Evolutionary conservation across 768 basidiomycete genomes (phyloP).

Genomic region (Russula vinacea): DNA sequence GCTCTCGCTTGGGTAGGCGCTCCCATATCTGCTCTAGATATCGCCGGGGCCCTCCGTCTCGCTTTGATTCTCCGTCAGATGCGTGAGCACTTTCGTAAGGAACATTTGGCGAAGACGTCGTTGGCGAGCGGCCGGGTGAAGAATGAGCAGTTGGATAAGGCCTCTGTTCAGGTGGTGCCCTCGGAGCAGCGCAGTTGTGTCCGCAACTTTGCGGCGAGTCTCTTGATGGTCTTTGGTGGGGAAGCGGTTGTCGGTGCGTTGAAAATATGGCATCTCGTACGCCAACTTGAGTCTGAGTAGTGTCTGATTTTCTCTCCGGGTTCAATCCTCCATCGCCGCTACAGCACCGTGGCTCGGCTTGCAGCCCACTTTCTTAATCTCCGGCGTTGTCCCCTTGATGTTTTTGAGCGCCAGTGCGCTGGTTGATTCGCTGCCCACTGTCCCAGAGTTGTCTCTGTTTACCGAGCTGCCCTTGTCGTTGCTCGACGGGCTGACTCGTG

Average conservation of each 20-base stretch:
- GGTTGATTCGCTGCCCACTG: constrained; percentile 20
- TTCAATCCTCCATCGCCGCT: background rate
- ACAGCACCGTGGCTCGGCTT: constrained; percentile 28
- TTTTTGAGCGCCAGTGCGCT: constrained; percentile 19
- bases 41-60: constrained; percentile 27
- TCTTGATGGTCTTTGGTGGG: constrained; percentile 30
- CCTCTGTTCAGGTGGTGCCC: background rate
- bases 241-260: constrained; percentile 28
- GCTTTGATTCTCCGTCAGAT: constrained; percentile 29
- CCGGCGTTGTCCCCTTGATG: constrained; percentile 11
- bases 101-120: constrained; percentile 13
- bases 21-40: constrained; percentile 23
- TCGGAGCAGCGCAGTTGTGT: constrained; percentile 22
- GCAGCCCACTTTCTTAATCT: constrained; percentile 28
- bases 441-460: constrained; percentile 24
- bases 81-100: constrained; percentile 17
- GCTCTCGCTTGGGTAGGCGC: constrained; percentile 25
- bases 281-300: constrained; percentile 1
- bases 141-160: constrained; percentile 2
- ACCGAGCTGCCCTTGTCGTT: constrained; percentile 24
- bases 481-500: constrained; percentile 28
- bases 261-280: background rate
- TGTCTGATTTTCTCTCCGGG: background rate
- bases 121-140: background rate
- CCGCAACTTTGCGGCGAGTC: constrained; percentile 25